Percentiles rank a stretch among this genome's conserved stretches.
Evolutionary conservation across 2,329 filamentous ascomycete genomes (phyloP).

Genomic region (Ascocoryne sarcoides): DNA sequence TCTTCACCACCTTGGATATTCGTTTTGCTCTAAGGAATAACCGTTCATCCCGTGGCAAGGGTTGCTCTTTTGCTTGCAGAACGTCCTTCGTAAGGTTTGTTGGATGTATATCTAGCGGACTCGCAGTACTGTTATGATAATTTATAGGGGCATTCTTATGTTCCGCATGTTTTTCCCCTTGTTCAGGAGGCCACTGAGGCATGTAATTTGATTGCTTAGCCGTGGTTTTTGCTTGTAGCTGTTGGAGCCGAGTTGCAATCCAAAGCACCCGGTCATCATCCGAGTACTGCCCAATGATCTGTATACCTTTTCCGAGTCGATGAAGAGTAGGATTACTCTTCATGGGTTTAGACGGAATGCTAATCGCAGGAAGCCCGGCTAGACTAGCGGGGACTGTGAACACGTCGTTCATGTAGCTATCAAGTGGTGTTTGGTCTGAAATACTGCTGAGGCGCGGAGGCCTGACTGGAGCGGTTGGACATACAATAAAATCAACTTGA

Average conservation of each 20-base stretch:
- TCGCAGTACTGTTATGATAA: no score
- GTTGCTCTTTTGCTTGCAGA: no score
- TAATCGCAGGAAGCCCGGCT: constrained; percentile 82
- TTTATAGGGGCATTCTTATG: no score
- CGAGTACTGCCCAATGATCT: constrained; percentile 4
- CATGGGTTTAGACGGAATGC: constrained; percentile 54
- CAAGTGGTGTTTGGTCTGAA: constrained; percentile 45
- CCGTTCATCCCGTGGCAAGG: no score
- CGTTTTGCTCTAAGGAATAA: no score
- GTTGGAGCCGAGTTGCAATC: constrained; percentile 1
- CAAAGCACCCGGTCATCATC: constrained; percentile 1
- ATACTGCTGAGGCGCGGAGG: constrained; percentile 59
- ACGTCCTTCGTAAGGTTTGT: no score
- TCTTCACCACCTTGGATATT: no score
- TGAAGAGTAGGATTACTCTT: constrained; percentile 30
- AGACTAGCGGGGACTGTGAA: constrained; percentile 93
- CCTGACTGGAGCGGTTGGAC: constrained; percentile 73
- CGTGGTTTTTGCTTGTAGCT: no score
- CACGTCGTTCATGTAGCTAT: constrained; percentile 85
- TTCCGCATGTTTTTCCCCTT: no score
- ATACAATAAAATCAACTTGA: constrained; percentile 78
- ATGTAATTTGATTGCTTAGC: no score
- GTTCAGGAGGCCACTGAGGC: no score
- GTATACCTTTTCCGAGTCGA: neutral
- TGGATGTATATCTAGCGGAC: no score